A percentile compares a stretch with the other conserved stretches of the same genome.
Evolutionary conservation across 2,329 filamentous ascomycete species (phyloP).

Genomic region (Keithomyces neogunnii): DNA sequence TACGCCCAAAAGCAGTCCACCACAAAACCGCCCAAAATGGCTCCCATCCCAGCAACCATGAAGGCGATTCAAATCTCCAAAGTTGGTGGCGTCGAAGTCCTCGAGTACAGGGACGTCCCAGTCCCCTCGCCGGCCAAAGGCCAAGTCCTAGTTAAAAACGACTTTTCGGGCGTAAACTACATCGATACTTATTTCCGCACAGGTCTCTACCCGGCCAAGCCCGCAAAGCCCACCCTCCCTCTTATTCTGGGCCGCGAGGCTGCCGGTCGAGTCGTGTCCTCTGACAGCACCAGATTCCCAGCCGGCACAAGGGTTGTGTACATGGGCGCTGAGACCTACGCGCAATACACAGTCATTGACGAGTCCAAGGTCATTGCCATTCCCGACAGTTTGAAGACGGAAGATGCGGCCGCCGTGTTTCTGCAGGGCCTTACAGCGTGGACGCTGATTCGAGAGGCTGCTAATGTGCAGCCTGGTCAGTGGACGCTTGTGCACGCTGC

Average conservation of each 20-base stretch:
- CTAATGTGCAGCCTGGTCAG: conserved; percentile 66
- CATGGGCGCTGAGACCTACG: conserved; percentile 45
- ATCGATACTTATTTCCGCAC: conserved; percentile 89
- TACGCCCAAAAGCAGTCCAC: background rate
- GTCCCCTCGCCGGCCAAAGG: conserved; percentile 61
- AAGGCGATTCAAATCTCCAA: conserved; percentile 59
- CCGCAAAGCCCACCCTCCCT: conserved; percentile 51
- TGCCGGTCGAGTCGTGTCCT: conserved; percentile 59
- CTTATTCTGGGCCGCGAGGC: conserved; percentile 74
- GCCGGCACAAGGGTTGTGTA: conserved; percentile 66
- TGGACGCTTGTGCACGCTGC: conserved; percentile 82
- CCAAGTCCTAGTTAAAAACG: conserved; percentile 73
- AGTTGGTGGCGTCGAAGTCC: conserved; percentile 58
- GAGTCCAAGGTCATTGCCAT: conserved; percentile 51
- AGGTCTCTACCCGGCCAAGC: conserved; percentile 55
- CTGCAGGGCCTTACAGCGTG: conserved; percentile 79
- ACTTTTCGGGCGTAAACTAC: conserved; percentile 74
- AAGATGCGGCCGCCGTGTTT: conserved; percentile 59
- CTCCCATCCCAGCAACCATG: conserved; percentile 63
- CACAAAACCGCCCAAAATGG: conserved; percentile 40
- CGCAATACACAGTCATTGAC: conserved; percentile 46
- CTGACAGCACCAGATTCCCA: conserved; percentile 45
- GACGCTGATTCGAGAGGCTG: conserved; percentile 68
- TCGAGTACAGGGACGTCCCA: conserved; percentile 60
- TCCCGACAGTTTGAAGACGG: conserved; percentile 51